A percentile compares a stretch with the other conserved stretches of the same genome.
Conservation (phyloP, 441 rosid species). For the Raphanus hybrid region DNA sequence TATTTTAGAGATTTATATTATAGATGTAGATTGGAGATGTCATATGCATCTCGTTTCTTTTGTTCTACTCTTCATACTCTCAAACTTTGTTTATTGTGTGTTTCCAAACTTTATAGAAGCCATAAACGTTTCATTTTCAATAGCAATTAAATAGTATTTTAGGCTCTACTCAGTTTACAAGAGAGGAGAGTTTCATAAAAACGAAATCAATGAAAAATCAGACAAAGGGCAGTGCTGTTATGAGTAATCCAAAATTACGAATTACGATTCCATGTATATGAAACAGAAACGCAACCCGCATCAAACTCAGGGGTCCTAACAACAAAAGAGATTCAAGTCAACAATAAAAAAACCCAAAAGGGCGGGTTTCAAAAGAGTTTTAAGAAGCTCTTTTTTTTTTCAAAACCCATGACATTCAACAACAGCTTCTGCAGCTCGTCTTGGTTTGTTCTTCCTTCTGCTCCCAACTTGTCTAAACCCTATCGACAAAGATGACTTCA, state of each 20-base stretch:
- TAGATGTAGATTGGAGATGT: too few relatives aligned
- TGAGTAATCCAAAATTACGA: conserved; percentile 5
- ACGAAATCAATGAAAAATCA: conserved; percentile 7
- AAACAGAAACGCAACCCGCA: conserved; percentile 28
- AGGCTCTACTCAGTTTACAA: background rate
- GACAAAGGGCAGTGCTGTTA: background rate
- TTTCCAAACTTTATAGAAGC: background rate
- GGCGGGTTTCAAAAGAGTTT: conserved; percentile 24
- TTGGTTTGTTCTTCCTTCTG: conserved; percentile 93
- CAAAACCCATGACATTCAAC: conserved; percentile 73
- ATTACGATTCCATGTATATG: conserved; percentile 25
- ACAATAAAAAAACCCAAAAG: background rate
- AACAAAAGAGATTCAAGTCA: background rate
- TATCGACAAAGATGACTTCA: conserved; percentile 54
- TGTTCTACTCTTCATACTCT: background rate
- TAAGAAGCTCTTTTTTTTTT: conserved; percentile 46
- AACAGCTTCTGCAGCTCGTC: conserved; percentile 93
- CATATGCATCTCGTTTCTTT: background rate
- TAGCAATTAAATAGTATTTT: background rate
- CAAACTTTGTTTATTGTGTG: background rate
- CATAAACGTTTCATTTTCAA: conserved; percentile 19
- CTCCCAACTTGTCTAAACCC: conserved; percentile 91
- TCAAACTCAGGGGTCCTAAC: conserved; percentile 33
- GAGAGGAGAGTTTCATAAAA: conserved; percentile 9
- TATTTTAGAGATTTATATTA: too few relatives aligned